Conservation (phyloP, 2,329 filamentous ascomycete species). For the Cladophialophora psammophila region DNA sequence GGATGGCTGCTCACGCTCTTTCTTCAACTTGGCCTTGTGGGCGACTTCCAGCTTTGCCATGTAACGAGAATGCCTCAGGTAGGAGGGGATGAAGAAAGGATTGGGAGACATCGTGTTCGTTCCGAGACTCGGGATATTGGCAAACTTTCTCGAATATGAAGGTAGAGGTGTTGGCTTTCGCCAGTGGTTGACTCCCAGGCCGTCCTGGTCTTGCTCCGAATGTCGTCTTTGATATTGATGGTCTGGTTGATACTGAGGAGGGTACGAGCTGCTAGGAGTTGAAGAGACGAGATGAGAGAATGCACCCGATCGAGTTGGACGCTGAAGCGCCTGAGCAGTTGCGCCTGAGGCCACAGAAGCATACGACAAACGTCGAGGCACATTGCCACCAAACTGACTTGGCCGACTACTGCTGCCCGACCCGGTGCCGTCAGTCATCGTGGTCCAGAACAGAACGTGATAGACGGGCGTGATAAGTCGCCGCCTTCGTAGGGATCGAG, state of each 20-base stretch:
- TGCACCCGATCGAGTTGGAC: slow-evolving; percentile 51
- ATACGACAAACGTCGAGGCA: slow-evolving; percentile 64
- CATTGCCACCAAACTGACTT: slow-evolving; percentile 28
- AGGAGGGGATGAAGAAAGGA: slow-evolving; percentile 81
- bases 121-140: slow-evolving; percentile 43
- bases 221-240: slow-evolving; percentile 45
- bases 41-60: slow-evolving; percentile 76
- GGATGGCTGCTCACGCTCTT: slow-evolving; percentile 59
- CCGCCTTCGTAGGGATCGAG: slow-evolving; percentile 4
- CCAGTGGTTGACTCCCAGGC: slow-evolving; percentile 55
- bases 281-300: slow-evolving; percentile 44
- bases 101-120: slow-evolving; percentile 45
- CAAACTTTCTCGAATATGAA: slow-evolving; percentile 58
- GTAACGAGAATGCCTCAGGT: slow-evolving; percentile 79
- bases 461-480: not conserved
- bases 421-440: slow-evolving; percentile 33
- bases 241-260: slow-evolving; percentile 47
- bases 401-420: slow-evolving; percentile 29
- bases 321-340: slow-evolving; percentile 49
- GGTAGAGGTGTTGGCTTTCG: slow-evolving; percentile 53
- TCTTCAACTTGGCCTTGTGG: slow-evolving; percentile 66
- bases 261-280: slow-evolving; percentile 46
- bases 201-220: slow-evolving; percentile 57
- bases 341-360: slow-evolving; percentile 67
- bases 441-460: not conserved